These are phyloP conservation scores for Ploettnerulaceae sp. DNA, from an alignment of 2,329 filamentous ascomycete species.

Conservation along the genomic window DNA sequence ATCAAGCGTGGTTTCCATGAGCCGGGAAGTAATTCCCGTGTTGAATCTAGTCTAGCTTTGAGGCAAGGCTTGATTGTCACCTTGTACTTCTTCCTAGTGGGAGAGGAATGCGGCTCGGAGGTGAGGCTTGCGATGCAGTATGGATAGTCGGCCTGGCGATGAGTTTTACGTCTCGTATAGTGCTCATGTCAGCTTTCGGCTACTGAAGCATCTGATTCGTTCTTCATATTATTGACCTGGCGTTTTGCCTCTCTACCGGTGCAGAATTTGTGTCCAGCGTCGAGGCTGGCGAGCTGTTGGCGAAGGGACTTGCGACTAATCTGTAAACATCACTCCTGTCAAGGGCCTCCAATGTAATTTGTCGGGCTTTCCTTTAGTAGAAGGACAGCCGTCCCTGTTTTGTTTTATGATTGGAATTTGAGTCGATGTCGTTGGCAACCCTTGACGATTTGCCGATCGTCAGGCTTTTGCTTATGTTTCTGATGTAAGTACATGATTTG, in stretches of 20 bases:
- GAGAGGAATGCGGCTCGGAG: slow-evolving; percentile 10
- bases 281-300: slow-evolving; percentile 5
- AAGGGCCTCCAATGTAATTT: slow-evolving; percentile 1
- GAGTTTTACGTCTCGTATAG: slow-evolving; percentile 4
- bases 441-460: not conserved
- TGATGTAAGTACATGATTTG: slow-evolving; percentile 5
- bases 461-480: too few species aligned
- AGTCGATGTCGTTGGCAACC: slow-evolving; percentile 8
- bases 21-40: slow-evolving; percentile 10
- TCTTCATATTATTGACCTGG: not conserved
- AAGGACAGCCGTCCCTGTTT: slow-evolving; percentile 1
- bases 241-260: slow-evolving; percentile 19
- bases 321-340: slow-evolving; percentile 3
- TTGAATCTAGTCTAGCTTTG: slow-evolving; percentile 2
- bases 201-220: not conserved
- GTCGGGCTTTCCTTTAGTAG: not conserved
- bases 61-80: slow-evolving; percentile 4
- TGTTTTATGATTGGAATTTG: slow-evolving; percentile 2
- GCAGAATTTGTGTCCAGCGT: not conserved
- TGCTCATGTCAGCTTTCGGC: not conserved
- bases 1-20: slow-evolving; percentile 2
- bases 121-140: slow-evolving; percentile 2
- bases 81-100: not conserved
- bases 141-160: slow-evolving; percentile 13
- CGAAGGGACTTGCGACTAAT: slow-evolving; percentile 7